Base-by-base conservation (phyloP, 2,329 filamentous ascomycete genomes). In the Pseudogymnoascus verrucosus region DNA sequence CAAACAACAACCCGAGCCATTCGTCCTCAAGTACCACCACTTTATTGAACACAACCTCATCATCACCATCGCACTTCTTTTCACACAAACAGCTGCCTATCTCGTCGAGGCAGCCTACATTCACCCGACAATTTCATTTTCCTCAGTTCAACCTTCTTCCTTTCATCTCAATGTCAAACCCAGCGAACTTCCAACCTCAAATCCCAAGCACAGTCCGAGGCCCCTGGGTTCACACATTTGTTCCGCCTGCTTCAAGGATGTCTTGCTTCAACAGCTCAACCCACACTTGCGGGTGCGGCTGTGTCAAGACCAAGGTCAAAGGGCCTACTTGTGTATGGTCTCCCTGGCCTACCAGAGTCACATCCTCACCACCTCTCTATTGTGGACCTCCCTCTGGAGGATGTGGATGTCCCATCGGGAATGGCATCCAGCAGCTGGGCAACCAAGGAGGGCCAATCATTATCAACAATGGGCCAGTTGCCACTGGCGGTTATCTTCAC, bases 201-300 rank as follows among this genome's bases (percentile, higher is more conserved):
- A 82, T 84, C 14, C 82, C 83, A 3, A 82, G 84, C 67, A 84
- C 83, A 14, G 81, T 80, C 47, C 78, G 79, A 70, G 84, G 84
- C 3, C 79, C 82, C 1, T 81, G 82, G 64, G 70, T 78, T 28
- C 83, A 87, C 67, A 78, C 78, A 19, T 86, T 85, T 68, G 74
- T 82, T 62, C 84, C 84, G 66, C 82, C 59, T 26, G 34, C 51
- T 12, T 57, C 51, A 21, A 57, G 47, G 12, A 57, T 57, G 51
- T 57, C 51, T 19, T 57, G 51, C 28, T 57, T 57, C 51, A 57
- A 34, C 16, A 21, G 51, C 11, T 57, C 51, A 21, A 57, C 28
- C 51, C 51, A 57, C 28, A 57, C 28, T 36, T 57, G 28, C 28
- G 51, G 51, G 28, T 57, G 51, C 51, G 51, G 51, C 16, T 34